Evolutionary conservation across 495 filamentous ascomycete species (phyloP).

Genomic region (Hypoxylon lienhwacheense): DNA sequence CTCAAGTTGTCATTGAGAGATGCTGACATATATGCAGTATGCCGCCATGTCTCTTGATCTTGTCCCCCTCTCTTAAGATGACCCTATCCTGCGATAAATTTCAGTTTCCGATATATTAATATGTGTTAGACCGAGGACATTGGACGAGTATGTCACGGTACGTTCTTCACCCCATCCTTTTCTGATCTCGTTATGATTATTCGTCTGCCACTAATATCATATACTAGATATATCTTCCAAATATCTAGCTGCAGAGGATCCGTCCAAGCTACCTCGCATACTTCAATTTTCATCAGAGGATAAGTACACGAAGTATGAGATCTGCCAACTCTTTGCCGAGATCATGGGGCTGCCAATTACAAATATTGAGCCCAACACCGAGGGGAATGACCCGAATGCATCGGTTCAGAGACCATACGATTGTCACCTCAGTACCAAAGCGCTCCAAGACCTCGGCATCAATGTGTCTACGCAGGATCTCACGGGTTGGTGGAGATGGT

Average conservation of each 20-base stretch:
- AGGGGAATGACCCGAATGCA: constrained; percentile 75
- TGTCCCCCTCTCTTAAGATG: neutral
- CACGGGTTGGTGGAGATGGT: constrained; percentile 73
- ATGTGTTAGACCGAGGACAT: constrained; percentile 72
- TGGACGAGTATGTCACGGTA: constrained; percentile 69
- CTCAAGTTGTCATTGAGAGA: neutral
- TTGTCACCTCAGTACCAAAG: constrained; percentile 80
- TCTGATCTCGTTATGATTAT: neutral
- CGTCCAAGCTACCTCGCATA: constrained; percentile 61
- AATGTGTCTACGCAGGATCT: constrained; percentile 77
- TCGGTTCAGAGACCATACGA: constrained; percentile 83
- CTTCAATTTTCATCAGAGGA: constrained; percentile 91
- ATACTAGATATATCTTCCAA: constrained; percentile 62
- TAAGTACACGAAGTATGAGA: constrained; percentile 87
- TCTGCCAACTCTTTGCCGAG: constrained; percentile 76
- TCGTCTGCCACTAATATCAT: neutral
- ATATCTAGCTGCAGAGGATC: constrained; percentile 56
- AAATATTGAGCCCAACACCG: constrained; percentile 68
- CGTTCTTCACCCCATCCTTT: constrained; percentile 7
- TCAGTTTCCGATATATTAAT: constrained; percentile 2
- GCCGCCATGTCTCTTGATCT: neutral
- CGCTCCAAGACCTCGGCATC: constrained; percentile 73
- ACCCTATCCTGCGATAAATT: neutral
- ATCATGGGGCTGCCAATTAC: constrained; percentile 77
- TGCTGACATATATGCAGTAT: constrained; percentile 21